Base-by-base conservation (phyloP, 768 basidiomycete genomes). In the Collybiopsis luxurians region DNA sequence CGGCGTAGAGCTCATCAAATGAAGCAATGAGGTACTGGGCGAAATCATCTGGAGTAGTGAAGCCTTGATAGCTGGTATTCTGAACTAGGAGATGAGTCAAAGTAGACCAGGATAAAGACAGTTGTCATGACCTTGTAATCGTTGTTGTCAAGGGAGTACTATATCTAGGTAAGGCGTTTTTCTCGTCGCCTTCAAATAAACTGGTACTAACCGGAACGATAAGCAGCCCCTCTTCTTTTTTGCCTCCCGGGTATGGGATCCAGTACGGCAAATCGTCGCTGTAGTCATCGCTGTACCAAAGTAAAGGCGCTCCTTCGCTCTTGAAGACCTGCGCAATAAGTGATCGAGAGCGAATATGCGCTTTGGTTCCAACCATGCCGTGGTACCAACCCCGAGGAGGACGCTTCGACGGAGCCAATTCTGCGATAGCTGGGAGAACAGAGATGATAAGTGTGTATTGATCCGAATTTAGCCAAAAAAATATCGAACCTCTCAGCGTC, bases 221-320 rank as follows among this genome's bases (percentile, higher is more conserved):
- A 3, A 59, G 43, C 30, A 59, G 43, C 17, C 58, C 58, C 39
- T 59, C 58, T n/a, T 48, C 40, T 28, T 45, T 54, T 24, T 36
- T 38, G 7, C 55, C 58, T 28, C 53, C 58, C 11, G 58, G 53
- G 21, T 54, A 54, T 27, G 53, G 58, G 19, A 55, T 54, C 58
- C 58, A 59, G 38, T 59, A 39, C 15, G 58, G 58, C 31, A 59
- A 36, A 45, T 59, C 58, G 36, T 59, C 58, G 21, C 53, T 44
- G 30, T 59, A 59, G n/a, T 54, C 55, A 38, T 59, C 58, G 44
- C 47, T 51, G 40, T 59, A 53, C 58, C 58, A 59, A 4, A 45
- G 42, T 7, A 59, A 39, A 15, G 58, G 58, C 15, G 55, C 43
- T 4, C 44, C 55, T 34, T 51, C 42, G 24, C 56, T 55, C 43